Evolutionary conservation across 2,329 filamentous ascomycete genomes (phyloP), one percentile per base, ranked within the genome.

Genomic region (Thielaviopsis populi): DNA sequence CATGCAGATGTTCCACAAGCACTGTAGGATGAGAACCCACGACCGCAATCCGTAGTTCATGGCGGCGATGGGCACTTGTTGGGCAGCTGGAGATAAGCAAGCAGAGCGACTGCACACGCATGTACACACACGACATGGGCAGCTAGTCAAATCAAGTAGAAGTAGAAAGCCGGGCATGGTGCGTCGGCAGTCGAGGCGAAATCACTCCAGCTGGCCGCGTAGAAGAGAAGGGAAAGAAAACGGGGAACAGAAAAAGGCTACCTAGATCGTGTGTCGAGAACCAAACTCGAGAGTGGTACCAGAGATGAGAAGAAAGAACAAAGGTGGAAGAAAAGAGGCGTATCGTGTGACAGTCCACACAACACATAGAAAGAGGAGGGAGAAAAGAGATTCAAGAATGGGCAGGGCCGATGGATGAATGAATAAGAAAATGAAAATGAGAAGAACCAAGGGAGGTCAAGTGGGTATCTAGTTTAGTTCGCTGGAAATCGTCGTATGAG

Each of bases 401-500:
- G 40, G 24, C 19, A 62, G 22, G 33, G 40, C 24, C 22, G 33
- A 30, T 19, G 30, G 27, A 40, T 41, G 22, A 43, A 30, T n/a
- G 30, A 37, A 59, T n/a, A 48, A 60, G 22, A 37, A 46, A 60
- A 60, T 30, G 50, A 30, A 10, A 50, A 48, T n/a, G n/a, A 33
- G 42, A 50, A 48, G 43, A 61, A 19, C 33, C 40, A 46, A 40
- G n/a, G 22, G 59, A 54, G 15, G 24, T 24, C 37, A 43, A 61
- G 22, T 61, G 61, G 61, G 61, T 63, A 63, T 63, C 61, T 63
- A 63, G 37, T 63, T 58, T 42, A 61, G 40, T 48, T 37, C 54
- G 59, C 37, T 43, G 61, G 61, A 42, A 62, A 56, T 41, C 22
- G 46, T 62, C 61, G 40, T 56, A 63, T 63, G 46, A 22, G 61